phyloP scores from a whole-genome alignment of 495 filamentous ascomycete species.

The Penicillium simplicissimum region DNA sequence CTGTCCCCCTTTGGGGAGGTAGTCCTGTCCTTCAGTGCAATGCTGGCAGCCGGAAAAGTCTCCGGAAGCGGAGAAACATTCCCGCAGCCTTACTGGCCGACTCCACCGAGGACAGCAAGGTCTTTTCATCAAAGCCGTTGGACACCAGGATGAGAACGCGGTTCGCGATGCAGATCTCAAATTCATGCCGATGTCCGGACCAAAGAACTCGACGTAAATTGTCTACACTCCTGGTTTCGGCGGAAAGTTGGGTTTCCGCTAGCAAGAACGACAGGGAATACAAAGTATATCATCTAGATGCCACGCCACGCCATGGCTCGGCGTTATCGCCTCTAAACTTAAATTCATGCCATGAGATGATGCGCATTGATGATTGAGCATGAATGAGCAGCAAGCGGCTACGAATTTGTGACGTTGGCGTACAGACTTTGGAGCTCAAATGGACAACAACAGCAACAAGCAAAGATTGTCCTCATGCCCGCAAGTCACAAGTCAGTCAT shows the following conservation, averaged over 20 bases:
- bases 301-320: constrained; percentile 3
- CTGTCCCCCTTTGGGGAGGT: too few species aligned
- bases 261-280: neutral
- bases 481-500: neutral
- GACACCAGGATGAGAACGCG: neutral
- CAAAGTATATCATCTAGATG: neutral
- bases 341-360: neutral
- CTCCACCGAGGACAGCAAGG: neutral
- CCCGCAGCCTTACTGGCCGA: neutral
- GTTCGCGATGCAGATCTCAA: neutral
- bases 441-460: neutral
- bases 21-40: too few species aligned
- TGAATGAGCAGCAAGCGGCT: neutral
- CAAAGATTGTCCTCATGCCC: neutral
- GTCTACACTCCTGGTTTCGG: constrained; percentile 5
- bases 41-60: neutral
- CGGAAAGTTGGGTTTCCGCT: neutral
- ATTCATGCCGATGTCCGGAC: constrained; percentile 9
- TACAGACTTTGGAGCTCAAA: neutral
- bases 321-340: neutral
- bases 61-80: neutral
- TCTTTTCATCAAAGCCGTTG: neutral
- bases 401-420: neutral
- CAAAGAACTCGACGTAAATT: neutral
- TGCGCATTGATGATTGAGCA: too few species aligned